These are phyloP conservation scores for Coemansia sp. DNA, from an alignment of 371 early-diverging fungal genomes.

Conservation along the genomic window DNA sequence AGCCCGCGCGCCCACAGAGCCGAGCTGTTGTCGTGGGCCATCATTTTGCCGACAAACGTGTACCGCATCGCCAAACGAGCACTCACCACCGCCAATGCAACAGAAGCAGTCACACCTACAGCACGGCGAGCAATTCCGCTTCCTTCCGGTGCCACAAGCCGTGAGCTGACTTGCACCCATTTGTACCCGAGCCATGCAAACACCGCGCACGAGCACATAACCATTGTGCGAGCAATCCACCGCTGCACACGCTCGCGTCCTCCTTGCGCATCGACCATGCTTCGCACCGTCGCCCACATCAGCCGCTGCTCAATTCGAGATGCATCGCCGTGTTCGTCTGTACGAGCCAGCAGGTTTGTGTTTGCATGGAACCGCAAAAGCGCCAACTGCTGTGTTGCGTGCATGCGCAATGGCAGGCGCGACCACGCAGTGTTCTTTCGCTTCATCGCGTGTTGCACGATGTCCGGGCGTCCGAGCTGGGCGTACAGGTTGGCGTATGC, in stretches of 20 bases:
- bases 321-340: neutral
- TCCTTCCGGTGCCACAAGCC: neutral
- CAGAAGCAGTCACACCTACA: neutral
- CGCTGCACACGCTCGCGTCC: slow-evolving; percentile 17
- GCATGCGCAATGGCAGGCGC: slow-evolving; percentile 11
- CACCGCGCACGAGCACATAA: slow-evolving; percentile 17
- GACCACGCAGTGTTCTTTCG: slow-evolving; percentile 13
- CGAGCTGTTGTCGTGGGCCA: slow-evolving; percentile 10
- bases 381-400: slow-evolving; percentile 30
- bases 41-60: slow-evolving; percentile 31
- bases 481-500: slow-evolving; percentile 42
- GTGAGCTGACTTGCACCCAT: slow-evolving; percentile 20
- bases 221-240: neutral
- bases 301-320: slow-evolving; percentile 4
- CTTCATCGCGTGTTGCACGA: slow-evolving; percentile 21
- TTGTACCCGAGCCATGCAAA: slow-evolving; percentile 22
- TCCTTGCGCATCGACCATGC: slow-evolving; percentile 9
- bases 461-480: slow-evolving; percentile 35
- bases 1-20: neutral
- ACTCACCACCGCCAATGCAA: neutral
- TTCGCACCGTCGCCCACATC: neutral
- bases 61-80: slow-evolving; percentile 14
- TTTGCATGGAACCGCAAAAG: slow-evolving; percentile 17
- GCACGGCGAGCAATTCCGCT: neutral
- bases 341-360: neutral